Evolutionary conservation across 2,329 filamentous ascomycete genomes (phyloP), one percentile per base, ranked within the genome.

Genomic region (Diaporthe helianthi): DNA sequence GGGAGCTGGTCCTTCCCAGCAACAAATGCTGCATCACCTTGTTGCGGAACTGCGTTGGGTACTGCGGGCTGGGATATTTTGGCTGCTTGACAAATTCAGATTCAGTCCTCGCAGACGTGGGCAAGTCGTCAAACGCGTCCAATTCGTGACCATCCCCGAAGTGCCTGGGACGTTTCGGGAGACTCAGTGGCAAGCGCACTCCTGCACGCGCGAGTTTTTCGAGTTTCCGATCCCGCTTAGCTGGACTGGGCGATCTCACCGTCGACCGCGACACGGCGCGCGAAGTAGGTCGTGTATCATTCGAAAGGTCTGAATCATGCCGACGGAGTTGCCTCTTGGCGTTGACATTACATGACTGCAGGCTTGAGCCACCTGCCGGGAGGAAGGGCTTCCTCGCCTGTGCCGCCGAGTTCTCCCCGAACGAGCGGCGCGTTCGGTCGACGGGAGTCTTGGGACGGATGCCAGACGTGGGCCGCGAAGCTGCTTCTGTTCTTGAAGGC

Each of bases 141-240:
- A 99, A 85, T 79, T 99, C 96, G 71, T 91, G 92, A 19, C 96
- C 96, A 78, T 98, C 93, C 15, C 96, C 96, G 81, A 97, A 99
- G 75, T 93, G 89, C 54, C 90, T 87, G 70, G 85, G 84, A 49
- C 89, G 85, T 44, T 88, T 85, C 3, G 93, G 93, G 78, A 90
- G 92, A 72, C 88, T 94, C 70, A 97, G 81, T 55, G 91, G 90
- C 73, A 91, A 89, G 83, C 85, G 87, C 6, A 81, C 80, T 47
- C 85, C 85, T 55, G 85, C 86, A 49, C 79, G 76, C 12, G 77
- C 77, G 58, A 78, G 73, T 73, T 80, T 82, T 69, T 83, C 81
- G 4, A 73, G 73, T 55, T 78, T 80, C 60, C 79, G 84, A 73
- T 74, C 80, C 71, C 84, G 83, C 75, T 76, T 76, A 5, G 83